phyloP scores from a whole-genome alignment of 805 yeast genomes.

The Millerozyma miso region DNA sequence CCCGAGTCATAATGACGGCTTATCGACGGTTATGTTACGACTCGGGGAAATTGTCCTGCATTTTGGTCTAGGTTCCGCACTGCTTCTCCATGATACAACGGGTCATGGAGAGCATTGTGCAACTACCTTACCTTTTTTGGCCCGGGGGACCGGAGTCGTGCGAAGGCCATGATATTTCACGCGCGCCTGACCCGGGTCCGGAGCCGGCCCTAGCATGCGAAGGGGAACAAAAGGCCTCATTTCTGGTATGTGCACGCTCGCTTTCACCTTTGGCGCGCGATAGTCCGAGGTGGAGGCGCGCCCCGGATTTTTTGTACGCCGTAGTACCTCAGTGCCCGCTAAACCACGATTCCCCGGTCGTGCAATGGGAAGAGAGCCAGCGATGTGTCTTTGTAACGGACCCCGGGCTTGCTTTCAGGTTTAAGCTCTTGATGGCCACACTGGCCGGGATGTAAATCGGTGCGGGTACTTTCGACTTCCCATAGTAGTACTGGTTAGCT shows the following conservation, averaged over 20 bases:
- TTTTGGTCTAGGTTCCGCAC: too few relatives aligned
- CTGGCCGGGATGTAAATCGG: too few relatives aligned
- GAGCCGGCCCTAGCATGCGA: neutral
- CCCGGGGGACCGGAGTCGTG: neutral
- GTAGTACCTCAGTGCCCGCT: too few relatives aligned
- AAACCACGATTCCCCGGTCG: too few relatives aligned
- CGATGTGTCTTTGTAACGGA: too few relatives aligned
- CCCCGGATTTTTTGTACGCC: neutral
- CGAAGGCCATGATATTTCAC: neutral
- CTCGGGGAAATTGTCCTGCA: neutral
- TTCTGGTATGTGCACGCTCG: neutral
- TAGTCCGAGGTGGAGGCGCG: neutral
- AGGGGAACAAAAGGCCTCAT: neutral
- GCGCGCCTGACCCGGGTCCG: neutral
- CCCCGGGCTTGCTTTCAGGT: too few relatives aligned
- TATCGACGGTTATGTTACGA: neutral
- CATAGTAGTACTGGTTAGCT: too few relatives aligned
- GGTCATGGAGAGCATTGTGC: neutral
- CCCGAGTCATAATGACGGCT: constrained; percentile 3
- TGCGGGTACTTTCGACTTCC: too few relatives aligned
- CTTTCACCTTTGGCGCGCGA: neutral
- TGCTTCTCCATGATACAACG: too few relatives aligned
- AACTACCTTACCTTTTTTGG: neutral
- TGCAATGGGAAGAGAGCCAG: too few relatives aligned
- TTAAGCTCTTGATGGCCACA: too few relatives aligned